phyloP scores from a whole-genome alignment of 139 green algal species.

The Dunaliella primolecta region DNA sequence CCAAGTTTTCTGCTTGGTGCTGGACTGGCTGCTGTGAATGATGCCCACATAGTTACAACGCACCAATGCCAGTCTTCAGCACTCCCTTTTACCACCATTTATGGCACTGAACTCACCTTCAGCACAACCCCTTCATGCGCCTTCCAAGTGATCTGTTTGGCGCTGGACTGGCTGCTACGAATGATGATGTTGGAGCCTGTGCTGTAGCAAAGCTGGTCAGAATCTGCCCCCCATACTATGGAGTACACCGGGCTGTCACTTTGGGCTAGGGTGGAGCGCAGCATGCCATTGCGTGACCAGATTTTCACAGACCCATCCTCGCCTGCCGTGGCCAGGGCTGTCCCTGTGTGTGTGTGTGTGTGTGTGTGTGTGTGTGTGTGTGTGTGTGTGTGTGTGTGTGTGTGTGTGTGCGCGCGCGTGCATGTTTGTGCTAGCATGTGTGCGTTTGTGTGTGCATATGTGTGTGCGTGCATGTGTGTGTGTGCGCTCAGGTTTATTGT shows the following conservation, averaged over 20 bases:
- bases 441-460: background rate
- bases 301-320: constrained; percentile 80
- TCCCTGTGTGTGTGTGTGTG: constrained; percentile 46
- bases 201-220: constrained; percentile 56
- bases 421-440: background rate
- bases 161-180: constrained; percentile 46
- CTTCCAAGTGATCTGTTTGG: constrained; percentile 44
- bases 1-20: constrained; percentile 43
- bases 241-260: constrained; percentile 57
- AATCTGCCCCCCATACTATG: constrained; percentile 65
- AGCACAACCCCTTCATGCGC: constrained; percentile 53
- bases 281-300: constrained; percentile 76
- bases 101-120: constrained; percentile 13
- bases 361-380: background rate
- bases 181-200: constrained; percentile 57
- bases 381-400: background rate
- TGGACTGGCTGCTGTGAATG: constrained; percentile 52
- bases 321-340: constrained; percentile 66
- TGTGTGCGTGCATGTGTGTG: background rate
- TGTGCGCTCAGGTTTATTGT: background rate
- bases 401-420: background rate
- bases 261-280: constrained; percentile 64
- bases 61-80: no score
- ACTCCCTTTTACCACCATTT: no score
- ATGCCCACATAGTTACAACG: no score